phyloP scores from a whole-genome alignment of 164 flowering plant species.

The Nymphaea thermarum region DNA sequence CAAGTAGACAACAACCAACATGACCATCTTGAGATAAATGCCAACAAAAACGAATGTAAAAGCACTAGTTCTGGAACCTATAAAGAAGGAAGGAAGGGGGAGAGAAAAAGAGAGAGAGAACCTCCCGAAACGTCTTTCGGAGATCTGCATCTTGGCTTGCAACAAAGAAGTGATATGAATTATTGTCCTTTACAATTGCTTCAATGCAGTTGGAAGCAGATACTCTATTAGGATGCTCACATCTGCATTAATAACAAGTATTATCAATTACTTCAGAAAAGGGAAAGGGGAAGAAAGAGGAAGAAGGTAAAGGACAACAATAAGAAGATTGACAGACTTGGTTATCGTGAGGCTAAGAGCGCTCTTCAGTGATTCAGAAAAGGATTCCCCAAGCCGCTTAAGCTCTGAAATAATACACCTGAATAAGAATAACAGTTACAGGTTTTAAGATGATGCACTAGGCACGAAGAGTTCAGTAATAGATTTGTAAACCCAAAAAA shows the following conservation, averaged over 20 bases:
- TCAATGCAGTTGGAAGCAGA: conserved; percentile 54
- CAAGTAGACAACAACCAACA: too few species aligned
- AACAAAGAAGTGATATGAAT: conserved; percentile 78
- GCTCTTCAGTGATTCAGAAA: conserved; percentile 31
- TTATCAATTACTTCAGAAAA: conserved; percentile 12
- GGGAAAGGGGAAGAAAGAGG: not conserved
- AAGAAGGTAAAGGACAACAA: not conserved
- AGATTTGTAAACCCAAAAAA: not conserved
- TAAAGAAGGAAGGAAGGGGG: too few species aligned
- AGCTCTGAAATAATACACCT: conserved; percentile 47
- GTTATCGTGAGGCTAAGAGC: conserved; percentile 44
- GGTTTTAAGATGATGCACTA: too few species aligned
- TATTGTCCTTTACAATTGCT: conserved; percentile 61
- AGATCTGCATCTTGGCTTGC: conserved; percentile 72
- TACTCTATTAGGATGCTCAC: conserved; percentile 60
- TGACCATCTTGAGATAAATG: too few species aligned
- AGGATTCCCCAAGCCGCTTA: conserved; percentile 41
- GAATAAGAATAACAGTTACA: not conserved
- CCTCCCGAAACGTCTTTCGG: conserved; percentile 54
- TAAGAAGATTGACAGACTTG: conserved; percentile 27
- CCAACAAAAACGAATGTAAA: too few species aligned
- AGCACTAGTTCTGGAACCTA: not conserved
- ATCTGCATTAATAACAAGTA: conserved; percentile 19
- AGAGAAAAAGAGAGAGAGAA: conserved; percentile 18
- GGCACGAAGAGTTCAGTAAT: too few species aligned